Evolutionary conservation across 148 eudicot genomes (phyloP), one percentile per base, ranked within the genome.

Genomic region (Heliamphora exappendiculata): DNA sequence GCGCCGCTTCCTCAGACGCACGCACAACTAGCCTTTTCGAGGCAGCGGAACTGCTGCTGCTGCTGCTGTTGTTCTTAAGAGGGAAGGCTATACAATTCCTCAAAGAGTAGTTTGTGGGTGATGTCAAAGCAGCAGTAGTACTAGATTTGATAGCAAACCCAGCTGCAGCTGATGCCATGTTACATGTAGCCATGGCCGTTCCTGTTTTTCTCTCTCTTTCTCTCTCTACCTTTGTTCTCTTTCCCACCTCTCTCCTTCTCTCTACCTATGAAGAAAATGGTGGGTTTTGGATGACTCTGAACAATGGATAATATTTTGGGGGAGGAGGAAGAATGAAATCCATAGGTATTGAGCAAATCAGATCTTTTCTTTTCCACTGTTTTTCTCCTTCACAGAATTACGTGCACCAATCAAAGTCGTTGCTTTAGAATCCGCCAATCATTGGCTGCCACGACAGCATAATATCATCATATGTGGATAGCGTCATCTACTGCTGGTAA

Each of bases 101-200:
- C 33, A 50, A n/a, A 64, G 72, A 24, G 54, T 39, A 39, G 42
- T 3, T 58, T 2, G 78, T n/a, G 34, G 14, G 49, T 62, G 77
- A 58, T 73, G 66, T 39, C 76, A 57, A 42, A 72, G 62, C 39
- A 73, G 12, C 39, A 55, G 50, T 39, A 31, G 73, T 33, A 63
- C 67, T 31, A 6, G 65, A 28, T 11, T n/a, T n/a, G 78, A 65
- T 11, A 66, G 59, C 72, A 51, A 76, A 53, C n/a, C 78, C 72
- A 34, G 58, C 57, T 11, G 72, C 78, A 33, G 72, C 71, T 13
- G 72, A 50, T 50, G 78, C 71, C 78, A 76, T 65, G 72, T 76
- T 76, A 66, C 72, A 76, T 53, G 72, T 37, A 24, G 78, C 72
- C 78, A 76, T 76, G 62, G 29, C 51, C 29, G 14, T 59, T 51